phyloP scores from a whole-genome alignment of 2,329 filamentous ascomycete species.

The Pestalotiopsis sp. region DNA sequence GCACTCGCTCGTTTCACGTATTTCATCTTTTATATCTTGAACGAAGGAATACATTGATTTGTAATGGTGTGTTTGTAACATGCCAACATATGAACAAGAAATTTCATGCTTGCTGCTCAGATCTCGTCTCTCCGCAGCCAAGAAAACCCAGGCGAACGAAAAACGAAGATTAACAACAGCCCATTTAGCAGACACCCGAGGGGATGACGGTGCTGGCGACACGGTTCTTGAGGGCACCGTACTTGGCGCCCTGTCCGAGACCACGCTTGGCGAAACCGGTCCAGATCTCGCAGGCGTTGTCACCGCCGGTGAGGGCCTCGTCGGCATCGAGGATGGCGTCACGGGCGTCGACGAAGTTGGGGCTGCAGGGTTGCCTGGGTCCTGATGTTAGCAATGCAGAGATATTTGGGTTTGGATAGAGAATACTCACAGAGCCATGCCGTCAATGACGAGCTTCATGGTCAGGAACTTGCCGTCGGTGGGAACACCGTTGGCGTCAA shows the following conservation, averaged over 20 bases:
- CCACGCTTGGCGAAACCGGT: slow-evolving; percentile 51
- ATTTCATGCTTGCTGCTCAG: not conserved
- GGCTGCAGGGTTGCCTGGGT: slow-evolving; percentile 47
- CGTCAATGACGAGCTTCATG: slow-evolving; percentile 49
- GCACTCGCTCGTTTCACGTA: too few species aligned
- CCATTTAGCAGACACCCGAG: slow-evolving; percentile 28
- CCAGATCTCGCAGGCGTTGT: slow-evolving; percentile 49
- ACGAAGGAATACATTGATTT: not conserved
- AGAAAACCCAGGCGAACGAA: not conserved
- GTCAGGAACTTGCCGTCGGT: slow-evolving; percentile 47
- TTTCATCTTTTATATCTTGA: too few species aligned
- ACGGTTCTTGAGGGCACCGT: slow-evolving; percentile 21
- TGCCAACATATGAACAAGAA: not conserved
- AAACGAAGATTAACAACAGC: not conserved
- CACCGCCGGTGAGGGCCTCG: slow-evolving; percentile 44
- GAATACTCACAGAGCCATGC: slow-evolving; percentile 40
- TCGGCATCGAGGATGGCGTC: slow-evolving; percentile 52
- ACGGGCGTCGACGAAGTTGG: slow-evolving; percentile 46
- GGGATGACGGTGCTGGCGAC: slow-evolving; percentile 30
- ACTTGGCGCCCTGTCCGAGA: slow-evolving; percentile 37
- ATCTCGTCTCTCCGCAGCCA: not conserved
- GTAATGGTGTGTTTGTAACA: not conserved
- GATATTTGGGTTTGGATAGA: slow-evolving; percentile 1
- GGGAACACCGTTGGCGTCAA: slow-evolving; percentile 40
- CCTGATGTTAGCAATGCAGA: not conserved